Evolutionary conservation across 2,329 filamentous ascomycete species (phyloP).

Genomic region (Cladosporium velox): DNA sequence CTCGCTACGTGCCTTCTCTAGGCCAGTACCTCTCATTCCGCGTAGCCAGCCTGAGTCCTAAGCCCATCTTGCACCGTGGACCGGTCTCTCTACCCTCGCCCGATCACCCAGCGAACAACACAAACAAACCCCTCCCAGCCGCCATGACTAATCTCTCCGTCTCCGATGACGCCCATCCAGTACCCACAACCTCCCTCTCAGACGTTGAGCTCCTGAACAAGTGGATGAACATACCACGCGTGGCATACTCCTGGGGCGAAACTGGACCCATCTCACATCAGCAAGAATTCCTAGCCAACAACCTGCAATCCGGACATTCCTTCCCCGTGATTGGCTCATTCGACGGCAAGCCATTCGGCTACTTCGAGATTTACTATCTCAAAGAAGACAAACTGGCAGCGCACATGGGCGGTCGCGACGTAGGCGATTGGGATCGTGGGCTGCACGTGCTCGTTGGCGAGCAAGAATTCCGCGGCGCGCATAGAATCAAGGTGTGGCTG

Average conservation of each 20-base stretch:
- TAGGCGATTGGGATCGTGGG: slow-evolving; percentile 81
- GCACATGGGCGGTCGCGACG: slow-evolving; percentile 60
- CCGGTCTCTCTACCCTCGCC: slow-evolving; percentile 40
- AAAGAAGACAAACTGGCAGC: slow-evolving; percentile 82
- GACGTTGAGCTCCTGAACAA: slow-evolving; percentile 72
- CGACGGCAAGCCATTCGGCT: slow-evolving; percentile 94
- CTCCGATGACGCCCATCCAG: slow-evolving; percentile 9
- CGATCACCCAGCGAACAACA: slow-evolving; percentile 7
- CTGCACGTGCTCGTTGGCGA: slow-evolving; percentile 89
- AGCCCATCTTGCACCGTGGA: slow-evolving; percentile 65
- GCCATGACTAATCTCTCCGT: slow-evolving; percentile 16
- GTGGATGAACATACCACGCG: slow-evolving; percentile 88
- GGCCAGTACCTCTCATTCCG: slow-evolving; percentile 87
- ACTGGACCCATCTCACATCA: slow-evolving; percentile 58
- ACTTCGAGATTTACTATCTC: slow-evolving; percentile 98
- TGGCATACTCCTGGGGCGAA: slow-evolving; percentile 81
- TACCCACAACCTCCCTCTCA: slow-evolving; percentile 38
- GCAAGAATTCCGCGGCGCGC: slow-evolving; percentile 82
- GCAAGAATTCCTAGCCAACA: slow-evolving; percentile 66
- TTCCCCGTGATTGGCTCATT: slow-evolving; percentile 92
- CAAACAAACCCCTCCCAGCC: slow-evolving; percentile 6
- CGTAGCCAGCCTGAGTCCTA: slow-evolving; percentile 69
- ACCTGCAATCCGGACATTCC: slow-evolving; percentile 68
- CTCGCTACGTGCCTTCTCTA: slow-evolving; percentile 78
- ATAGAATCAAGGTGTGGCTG: slow-evolving; percentile 77